A percentile compares a stretch with the other conserved stretches of the same genome.
Evolutionary conservation across 805 yeast species (phyloP).

Genomic region (Tetrapisispora iriomotensis): DNA sequence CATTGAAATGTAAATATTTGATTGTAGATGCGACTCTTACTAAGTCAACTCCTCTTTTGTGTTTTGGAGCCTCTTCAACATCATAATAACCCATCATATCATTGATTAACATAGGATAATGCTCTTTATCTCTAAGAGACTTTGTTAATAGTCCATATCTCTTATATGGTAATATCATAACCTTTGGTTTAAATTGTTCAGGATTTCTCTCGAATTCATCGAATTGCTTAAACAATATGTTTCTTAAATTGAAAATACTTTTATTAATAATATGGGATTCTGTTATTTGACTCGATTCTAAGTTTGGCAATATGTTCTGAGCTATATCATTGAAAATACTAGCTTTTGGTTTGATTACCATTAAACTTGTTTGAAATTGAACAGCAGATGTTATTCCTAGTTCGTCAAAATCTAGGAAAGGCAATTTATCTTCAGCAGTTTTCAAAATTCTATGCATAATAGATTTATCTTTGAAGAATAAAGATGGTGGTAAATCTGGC

Average conservation of each 20-base stretch:
- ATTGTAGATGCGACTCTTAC: conserved; percentile 24
- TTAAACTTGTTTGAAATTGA: conserved; percentile 33
- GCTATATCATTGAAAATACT: conserved; percentile 12
- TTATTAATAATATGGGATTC: conserved; percentile 10
- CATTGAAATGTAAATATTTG: conserved; percentile 49
- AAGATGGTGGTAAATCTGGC: conserved; percentile 22
- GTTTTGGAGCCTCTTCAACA: neutral
- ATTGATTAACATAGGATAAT: conserved; percentile 10
- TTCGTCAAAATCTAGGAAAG: conserved; percentile 1
- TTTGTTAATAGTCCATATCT: conserved; percentile 18
- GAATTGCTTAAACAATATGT: conserved; percentile 3
- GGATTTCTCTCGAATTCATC: neutral
- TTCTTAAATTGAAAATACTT: conserved; percentile 8
- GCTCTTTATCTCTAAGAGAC: conserved; percentile 10
- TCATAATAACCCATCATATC: conserved; percentile 14
- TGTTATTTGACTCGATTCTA: neutral
- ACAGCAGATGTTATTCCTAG: conserved; percentile 12
- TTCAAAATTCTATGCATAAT: conserved; percentile 7
- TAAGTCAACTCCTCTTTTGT: conserved; percentile 7
- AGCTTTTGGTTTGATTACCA: conserved; percentile 42
- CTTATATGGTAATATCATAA: conserved; percentile 17
- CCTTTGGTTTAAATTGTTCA: conserved; percentile 9
- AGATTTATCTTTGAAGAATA: conserved; percentile 4
- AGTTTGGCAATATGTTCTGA: conserved; percentile 9
- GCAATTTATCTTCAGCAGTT: conserved; percentile 4